Evolutionary conservation across 768 basidiomycete genomes (phyloP), one percentile per base, ranked within the genome.

Genomic region (Serendipita indica): DNA sequence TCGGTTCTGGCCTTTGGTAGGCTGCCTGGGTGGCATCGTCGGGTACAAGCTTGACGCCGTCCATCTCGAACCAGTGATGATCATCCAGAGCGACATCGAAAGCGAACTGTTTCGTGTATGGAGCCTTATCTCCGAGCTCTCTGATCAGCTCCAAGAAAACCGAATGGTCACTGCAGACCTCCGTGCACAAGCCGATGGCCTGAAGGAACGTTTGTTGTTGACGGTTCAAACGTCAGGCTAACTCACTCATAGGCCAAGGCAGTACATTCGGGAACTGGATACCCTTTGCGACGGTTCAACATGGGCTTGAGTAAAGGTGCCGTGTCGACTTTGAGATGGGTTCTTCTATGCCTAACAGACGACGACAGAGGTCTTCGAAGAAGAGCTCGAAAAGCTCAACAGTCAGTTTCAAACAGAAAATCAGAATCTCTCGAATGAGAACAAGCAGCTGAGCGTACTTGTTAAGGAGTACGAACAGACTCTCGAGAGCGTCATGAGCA

Each of bases 391-490:
- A 66, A 79, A 80, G 43, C 89, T 96, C 83, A 93, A 92, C 63
- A 70, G 76, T 3, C 75, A 80, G 49, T 83, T 98, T 65, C 72
- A 78, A 3, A 71, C 78, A 22, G 93, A 99, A 69, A 99, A 98
- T 68, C 84, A 86, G 64, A 71, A 73, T 3, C 73, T 99, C 39
- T 80, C 88, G 65, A 80, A 94, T 64, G 96, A 98, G 72, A 99
- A 98, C 75, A 94, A 96, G 68, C 94, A 98, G 64, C 77, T 99
- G 32, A 88, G 84, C 63, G 73, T 78, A 3, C 74, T 99, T 57
- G 84, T 98, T 65, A 92, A 92, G 65, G 96, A 99, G 68, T 98
- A 96, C 66, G 96, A 99, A 68, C 86, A 89, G 67, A 97, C 94
- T 0, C 73, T 99, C 32, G 96, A 99, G 70, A 87, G 79, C 4